These are phyloP conservation scores for Murraya koenigii DNA, from an alignment of 345 rosid species.

Conservation along the genomic window DNA sequence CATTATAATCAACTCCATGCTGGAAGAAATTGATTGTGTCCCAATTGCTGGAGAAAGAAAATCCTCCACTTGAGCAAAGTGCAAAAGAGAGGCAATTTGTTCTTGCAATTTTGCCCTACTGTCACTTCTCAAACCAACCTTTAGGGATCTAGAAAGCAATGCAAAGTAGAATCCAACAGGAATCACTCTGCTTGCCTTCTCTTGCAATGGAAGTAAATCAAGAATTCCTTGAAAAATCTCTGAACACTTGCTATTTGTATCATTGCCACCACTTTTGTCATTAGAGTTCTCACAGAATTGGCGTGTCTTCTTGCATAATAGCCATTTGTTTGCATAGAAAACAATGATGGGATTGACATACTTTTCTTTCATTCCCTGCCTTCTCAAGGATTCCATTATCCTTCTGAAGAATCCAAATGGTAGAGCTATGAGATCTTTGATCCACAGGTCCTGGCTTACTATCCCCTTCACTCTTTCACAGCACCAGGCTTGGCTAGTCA, in stretches of 20 bases:
- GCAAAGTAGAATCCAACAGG: slow-evolving; percentile 78
- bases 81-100: slow-evolving; percentile 55
- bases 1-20: slow-evolving; percentile 55
- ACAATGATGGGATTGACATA: slow-evolving; percentile 61
- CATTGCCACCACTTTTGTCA: slow-evolving; percentile 15
- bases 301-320: slow-evolving; percentile 35
- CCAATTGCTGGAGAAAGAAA: slow-evolving; percentile 43
- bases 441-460: slow-evolving; percentile 59
- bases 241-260: slow-evolving; percentile 20
- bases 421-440: slow-evolving; percentile 66
- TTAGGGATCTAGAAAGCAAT: slow-evolving; percentile 47
- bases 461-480: slow-evolving; percentile 40
- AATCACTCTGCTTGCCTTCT: slow-evolving; percentile 44
- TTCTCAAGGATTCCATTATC: slow-evolving; percentile 63
- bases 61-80: slow-evolving; percentile 49
- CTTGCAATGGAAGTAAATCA: slow-evolving; percentile 52
- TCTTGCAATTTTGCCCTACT: slow-evolving; percentile 45
- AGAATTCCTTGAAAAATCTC: slow-evolving; percentile 49
- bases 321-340: slow-evolving; percentile 61
- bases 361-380: slow-evolving; percentile 89
- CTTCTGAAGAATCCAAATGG: slow-evolving; percentile 70
- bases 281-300: slow-evolving; percentile 44
- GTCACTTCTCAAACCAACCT: slow-evolving; percentile 38
- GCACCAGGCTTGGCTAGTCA: slow-evolving; percentile 55
- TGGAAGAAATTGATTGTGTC: slow-evolving; percentile 32